Evolutionary conservation across 805 yeast species (phyloP).

Genomic region (Starmerella powellii): DNA sequence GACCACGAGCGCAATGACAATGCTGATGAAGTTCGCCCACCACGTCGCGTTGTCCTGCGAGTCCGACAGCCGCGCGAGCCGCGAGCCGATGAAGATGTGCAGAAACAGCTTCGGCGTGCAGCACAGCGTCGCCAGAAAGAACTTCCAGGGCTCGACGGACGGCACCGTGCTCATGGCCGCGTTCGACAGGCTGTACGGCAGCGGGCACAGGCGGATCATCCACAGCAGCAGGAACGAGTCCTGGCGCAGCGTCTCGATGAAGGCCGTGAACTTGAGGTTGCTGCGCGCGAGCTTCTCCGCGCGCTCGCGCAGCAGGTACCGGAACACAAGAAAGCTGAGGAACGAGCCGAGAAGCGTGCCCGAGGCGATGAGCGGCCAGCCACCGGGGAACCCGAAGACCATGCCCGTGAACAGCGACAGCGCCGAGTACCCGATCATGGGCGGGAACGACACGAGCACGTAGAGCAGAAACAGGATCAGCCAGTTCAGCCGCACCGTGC

Average conservation of each 20-base stretch:
- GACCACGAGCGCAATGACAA: conserved; percentile 43
- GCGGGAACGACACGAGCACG: conserved; percentile 74
- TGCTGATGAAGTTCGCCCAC: conserved; percentile 50
- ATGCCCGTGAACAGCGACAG: conserved; percentile 60
- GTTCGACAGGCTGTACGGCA: conserved; percentile 84
- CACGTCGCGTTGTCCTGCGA: conserved; percentile 38
- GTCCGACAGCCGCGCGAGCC: conserved; percentile 55
- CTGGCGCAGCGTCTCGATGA: conserved; percentile 61
- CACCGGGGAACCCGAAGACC: conserved; percentile 66
- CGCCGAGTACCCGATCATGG: conserved; percentile 70
- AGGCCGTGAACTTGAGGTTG: conserved; percentile 58
- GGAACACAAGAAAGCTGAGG: conserved; percentile 56
- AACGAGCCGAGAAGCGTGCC: conserved; percentile 67
- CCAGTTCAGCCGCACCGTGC: conserved; percentile 28
- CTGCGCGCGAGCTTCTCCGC: conserved; percentile 50
- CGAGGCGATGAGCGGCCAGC: conserved; percentile 64
- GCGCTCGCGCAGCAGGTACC: conserved; percentile 42
- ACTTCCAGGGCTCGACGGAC: conserved; percentile 49
- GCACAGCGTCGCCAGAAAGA: conserved; percentile 55
- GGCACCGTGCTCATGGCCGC: conserved; percentile 89
- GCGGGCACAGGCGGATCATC: conserved; percentile 72
- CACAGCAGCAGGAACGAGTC: conserved; percentile 56
- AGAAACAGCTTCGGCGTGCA: conserved; percentile 76
- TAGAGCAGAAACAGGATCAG: conserved; percentile 39
- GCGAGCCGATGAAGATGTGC: conserved; percentile 65